These are phyloP conservation scores for Pythium guiyangense DNA, from an alignment of 352 stramenopile genomes.

Conservation along the genomic window DNA sequence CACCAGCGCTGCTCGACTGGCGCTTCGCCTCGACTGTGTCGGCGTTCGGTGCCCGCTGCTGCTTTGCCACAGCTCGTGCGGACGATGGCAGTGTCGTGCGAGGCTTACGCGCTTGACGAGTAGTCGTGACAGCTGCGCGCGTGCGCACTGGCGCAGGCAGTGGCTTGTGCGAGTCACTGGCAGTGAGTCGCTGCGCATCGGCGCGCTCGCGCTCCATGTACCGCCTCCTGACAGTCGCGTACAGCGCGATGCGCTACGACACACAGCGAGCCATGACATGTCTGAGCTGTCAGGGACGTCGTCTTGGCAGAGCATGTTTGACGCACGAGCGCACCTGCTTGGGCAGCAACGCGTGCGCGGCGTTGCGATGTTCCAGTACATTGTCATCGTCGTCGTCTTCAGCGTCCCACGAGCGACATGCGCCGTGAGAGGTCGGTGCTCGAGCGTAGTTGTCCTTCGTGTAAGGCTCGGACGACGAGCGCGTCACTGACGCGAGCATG, in stretches of 20 bases:
- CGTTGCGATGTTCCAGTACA: background rate
- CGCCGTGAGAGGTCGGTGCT: background rate
- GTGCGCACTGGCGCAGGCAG: background rate
- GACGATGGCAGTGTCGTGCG: background rate
- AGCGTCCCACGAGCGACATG: background rate
- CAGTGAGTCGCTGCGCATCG: constrained; percentile 9
- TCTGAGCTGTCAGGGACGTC: background rate
- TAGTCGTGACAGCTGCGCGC: background rate
- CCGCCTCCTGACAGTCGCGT: constrained; percentile 40
- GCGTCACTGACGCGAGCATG: constrained; percentile 21
- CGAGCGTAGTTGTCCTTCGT: background rate
- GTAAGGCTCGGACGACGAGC: background rate
- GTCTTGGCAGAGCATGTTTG: constrained; percentile 7
- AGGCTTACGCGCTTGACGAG: background rate
- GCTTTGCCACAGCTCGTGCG: background rate
- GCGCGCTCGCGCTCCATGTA: constrained; percentile 61
- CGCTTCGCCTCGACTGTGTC: background rate
- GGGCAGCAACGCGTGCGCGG: constrained; percentile 8
- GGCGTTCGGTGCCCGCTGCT: background rate
- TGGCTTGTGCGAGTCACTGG: background rate
- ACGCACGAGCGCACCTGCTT: constrained; percentile 7
- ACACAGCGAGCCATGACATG: no score
- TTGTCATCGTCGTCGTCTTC: background rate
- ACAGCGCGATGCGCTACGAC: constrained; percentile 40
- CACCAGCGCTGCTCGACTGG: constrained; percentile 10